Conservation (phyloP, 2,329 filamentous ascomycete species). For the Cladobotryum mycophilum region DNA sequence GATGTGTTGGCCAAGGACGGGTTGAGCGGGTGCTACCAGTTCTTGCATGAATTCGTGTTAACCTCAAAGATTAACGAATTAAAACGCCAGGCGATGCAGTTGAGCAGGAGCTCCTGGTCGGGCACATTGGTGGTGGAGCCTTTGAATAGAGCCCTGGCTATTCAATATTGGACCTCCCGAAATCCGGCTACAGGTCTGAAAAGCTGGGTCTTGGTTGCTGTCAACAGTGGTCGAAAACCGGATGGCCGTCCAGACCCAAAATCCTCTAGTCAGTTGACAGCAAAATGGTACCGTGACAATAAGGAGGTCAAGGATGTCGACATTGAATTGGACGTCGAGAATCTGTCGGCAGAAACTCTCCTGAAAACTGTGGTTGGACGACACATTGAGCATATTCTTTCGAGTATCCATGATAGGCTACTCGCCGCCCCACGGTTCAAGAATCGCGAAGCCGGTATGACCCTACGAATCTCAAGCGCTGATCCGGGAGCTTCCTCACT, state of each 20-base stretch:
- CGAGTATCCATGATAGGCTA: constrained; percentile 57
- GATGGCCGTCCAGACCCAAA: constrained; percentile 34
- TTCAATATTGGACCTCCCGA: constrained; percentile 83
- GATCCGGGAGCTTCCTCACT: constrained; percentile 64
- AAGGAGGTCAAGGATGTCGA: constrained; percentile 64
- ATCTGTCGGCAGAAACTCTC: constrained; percentile 67
- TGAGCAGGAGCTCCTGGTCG: constrained; percentile 69
- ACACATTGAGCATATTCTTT: constrained; percentile 68
- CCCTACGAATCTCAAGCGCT: constrained; percentile 49
- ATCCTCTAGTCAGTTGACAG: constrained; percentile 48
- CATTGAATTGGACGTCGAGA: constrained; percentile 59
- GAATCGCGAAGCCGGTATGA: constrained; percentile 51
- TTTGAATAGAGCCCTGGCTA: constrained; percentile 71
- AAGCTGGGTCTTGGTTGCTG: constrained; percentile 86
- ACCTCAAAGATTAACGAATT: constrained; percentile 87
- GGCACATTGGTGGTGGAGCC: constrained; percentile 71
- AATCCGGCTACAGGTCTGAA: constrained; percentile 51
- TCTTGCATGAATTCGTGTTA: constrained; percentile 79
- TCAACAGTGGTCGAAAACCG: constrained; percentile 57
- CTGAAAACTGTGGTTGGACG: constrained; percentile 67
- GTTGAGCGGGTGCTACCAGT: constrained; percentile 73
- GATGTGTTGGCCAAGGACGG: constrained; percentile 62
- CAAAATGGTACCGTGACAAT: constrained; percentile 81
- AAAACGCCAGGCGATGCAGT: constrained; percentile 65
- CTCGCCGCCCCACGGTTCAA: constrained; percentile 54